A percentile compares a stretch with the other conserved stretches of the same genome.
phyloP scores from a whole-genome alignment of 73 alveolate species.

The Tetrahymena thermophila region DNA sequence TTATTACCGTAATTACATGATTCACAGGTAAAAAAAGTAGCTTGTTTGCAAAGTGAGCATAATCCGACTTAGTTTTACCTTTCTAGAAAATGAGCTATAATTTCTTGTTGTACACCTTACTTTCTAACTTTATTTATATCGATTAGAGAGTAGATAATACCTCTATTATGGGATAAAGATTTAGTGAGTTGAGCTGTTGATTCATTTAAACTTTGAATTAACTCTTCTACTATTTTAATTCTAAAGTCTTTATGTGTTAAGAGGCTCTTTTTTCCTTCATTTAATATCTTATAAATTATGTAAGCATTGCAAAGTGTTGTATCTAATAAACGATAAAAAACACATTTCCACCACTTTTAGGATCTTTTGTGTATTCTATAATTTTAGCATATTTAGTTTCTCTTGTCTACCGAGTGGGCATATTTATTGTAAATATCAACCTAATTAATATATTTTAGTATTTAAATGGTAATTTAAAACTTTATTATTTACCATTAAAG shows the following conservation, averaged over 20 bases:
- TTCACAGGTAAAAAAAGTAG: background rate
- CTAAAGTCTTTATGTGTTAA: background rate
- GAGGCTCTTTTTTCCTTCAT: background rate
- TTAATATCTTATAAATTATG: background rate
- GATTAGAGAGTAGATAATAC: background rate
- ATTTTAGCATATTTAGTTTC: background rate
- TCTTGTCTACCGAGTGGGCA: background rate
- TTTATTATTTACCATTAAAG: background rate
- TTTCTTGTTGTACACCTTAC: background rate
- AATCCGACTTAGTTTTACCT: background rate
- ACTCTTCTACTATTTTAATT: background rate
- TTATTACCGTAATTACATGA: background rate
- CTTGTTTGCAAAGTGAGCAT: background rate
- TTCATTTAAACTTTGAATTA: background rate
- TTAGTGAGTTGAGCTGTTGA: background rate
- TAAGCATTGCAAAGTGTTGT: background rate
- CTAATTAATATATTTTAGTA: background rate
- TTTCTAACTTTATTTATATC: background rate
- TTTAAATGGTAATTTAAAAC: too few relatives aligned
- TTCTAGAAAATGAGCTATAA: background rate
- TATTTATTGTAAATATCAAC: background rate
- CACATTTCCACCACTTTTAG: background rate
- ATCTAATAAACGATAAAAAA: background rate
- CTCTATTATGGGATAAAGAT: background rate
- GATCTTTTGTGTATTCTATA: background rate